Evolutionary conservation across 2,329 filamentous ascomycete genomes (phyloP).

Genomic region (Hypomyces rosellus): DNA sequence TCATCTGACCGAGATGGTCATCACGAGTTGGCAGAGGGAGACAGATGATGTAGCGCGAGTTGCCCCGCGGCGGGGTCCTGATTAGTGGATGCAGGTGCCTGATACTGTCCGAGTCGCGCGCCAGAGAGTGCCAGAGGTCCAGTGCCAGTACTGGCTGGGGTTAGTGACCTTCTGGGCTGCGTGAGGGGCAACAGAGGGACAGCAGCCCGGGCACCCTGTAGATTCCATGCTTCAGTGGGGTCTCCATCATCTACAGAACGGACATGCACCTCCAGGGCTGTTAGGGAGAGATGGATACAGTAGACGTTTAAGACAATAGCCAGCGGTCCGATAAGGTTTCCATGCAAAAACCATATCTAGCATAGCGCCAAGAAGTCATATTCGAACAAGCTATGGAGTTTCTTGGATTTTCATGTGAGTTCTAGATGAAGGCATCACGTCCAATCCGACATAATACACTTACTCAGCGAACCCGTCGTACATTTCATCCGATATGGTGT

Average conservation of each 20-base stretch:
- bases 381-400: neutral
- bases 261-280: too few relatives aligned
- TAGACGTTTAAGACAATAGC: neutral
- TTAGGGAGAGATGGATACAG: neutral
- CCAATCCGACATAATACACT: too few relatives aligned
- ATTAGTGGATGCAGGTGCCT: slow-evolving; percentile 1
- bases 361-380: neutral
- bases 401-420: too few relatives aligned
- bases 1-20: slow-evolving; percentile 18
- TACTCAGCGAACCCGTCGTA: neutral
- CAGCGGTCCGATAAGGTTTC: neutral
- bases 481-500: slow-evolving; percentile 27
- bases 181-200: neutral
- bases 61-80: slow-evolving; percentile 21
- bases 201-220: too few relatives aligned
- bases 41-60: slow-evolving; percentile 15
- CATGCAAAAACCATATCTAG: neutral
- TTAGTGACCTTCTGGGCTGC: neutral
- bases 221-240: too few relatives aligned
- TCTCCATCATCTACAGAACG: too few relatives aligned
- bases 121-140: neutral
- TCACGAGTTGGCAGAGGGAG: slow-evolving; percentile 15
- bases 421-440: too few relatives aligned
- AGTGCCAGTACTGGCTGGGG: neutral
- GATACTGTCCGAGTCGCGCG: neutral